Evolutionary conservation across 352 stramenopile species (phyloP).

Genomic region (Phytophthora quininea): DNA sequence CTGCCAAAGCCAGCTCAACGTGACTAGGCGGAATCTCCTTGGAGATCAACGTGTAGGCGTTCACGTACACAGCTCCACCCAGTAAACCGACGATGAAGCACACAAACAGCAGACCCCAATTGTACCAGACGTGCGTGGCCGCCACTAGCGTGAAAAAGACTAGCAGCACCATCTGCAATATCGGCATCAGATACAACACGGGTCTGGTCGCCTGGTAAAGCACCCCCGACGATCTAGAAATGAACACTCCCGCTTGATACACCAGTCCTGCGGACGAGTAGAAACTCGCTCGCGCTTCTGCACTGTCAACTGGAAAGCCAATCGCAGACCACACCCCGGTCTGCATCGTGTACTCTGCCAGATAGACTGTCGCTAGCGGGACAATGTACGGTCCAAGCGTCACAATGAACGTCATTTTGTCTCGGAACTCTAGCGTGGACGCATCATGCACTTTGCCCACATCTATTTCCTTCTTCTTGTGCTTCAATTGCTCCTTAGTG

Average conservation of each 20-base stretch:
- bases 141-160: conserved; percentile 89
- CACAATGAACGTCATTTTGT: conserved; percentile 78
- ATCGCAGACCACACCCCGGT: conserved; percentile 94
- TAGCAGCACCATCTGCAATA: conserved; percentile 86
- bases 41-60: conserved; percentile 91
- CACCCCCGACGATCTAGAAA: conserved; percentile 89
- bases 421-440: conserved; percentile 48
- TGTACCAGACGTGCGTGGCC: conserved; percentile 85
- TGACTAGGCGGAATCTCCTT: conserved; percentile 70
- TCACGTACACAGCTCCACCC: conserved; percentile 91
- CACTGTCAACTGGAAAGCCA: conserved; percentile 89
- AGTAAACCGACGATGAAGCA: conserved; percentile 91
- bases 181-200: conserved; percentile 90
- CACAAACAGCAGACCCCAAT: conserved; percentile 78
- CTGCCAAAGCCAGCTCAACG: conserved; percentile 88
- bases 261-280: conserved; percentile 90
- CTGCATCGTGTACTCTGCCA: conserved; percentile 94
- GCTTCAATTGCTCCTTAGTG: conserved; percentile 18
- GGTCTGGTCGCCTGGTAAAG: conserved; percentile 75
- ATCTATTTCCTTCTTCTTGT: conserved; percentile 23
- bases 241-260: conserved; percentile 94
- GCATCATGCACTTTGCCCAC: conserved; percentile 26
- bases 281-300: conserved; percentile 79
- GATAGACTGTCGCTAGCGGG: conserved; percentile 92
- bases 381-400: conserved; percentile 92